Base-by-base conservation (phyloP, 768 basidiomycete species). In the Boletus subcaerulescens region DNA sequence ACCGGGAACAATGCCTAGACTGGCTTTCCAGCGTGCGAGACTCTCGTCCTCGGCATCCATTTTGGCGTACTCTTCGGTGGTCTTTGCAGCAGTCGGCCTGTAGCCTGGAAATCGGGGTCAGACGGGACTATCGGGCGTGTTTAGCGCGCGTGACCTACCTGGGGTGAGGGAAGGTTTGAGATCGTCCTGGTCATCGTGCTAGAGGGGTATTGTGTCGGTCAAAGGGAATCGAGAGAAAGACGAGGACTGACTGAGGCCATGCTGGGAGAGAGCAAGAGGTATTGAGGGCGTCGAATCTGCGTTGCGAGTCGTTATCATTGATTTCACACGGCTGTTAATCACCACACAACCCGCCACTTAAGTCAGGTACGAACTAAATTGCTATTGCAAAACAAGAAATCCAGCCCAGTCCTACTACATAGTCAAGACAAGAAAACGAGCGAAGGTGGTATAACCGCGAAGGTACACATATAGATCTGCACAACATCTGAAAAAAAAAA, bases 21-120 rank as follows among this genome's bases (percentile, higher is more conserved):
- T 93, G 38, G 91, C 92, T 71, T 98, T 98, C 96, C 96, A 98
- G 59, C 93, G 86, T 32, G 88, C 86, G 64, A 98, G 80, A 70
- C 91, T 93, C 73, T 97, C 95, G 69, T 98, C 95, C 57, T 89
- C 79, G 31, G 88, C 86, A 73, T 97, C 95, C 42, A 96, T 82
- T 38, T 85, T 74, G 24, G 91, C 88, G 43, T 92, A 91, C 69
- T 95, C 91, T 24, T 91, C 91, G 13, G 88, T 74, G 43, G 80
- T 78, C 76, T 91, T 91, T 32, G 78, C 81, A 53, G 79, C 84
- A 35, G 75, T 68, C 36, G 81, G 82, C 72, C 87, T 92, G 78
- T 92, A 93, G 54, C 91, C 91, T 91, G 61, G 17, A 53, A 42
- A 62, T 60, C 56, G 40, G 50, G 48, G 50, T 69, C 40, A 65